These are phyloP conservation scores for Sphagnum fallax DNA, from an alignment of 228 moss, liverwort and hornwort genomes.

Conservation along the genomic window DNA sequence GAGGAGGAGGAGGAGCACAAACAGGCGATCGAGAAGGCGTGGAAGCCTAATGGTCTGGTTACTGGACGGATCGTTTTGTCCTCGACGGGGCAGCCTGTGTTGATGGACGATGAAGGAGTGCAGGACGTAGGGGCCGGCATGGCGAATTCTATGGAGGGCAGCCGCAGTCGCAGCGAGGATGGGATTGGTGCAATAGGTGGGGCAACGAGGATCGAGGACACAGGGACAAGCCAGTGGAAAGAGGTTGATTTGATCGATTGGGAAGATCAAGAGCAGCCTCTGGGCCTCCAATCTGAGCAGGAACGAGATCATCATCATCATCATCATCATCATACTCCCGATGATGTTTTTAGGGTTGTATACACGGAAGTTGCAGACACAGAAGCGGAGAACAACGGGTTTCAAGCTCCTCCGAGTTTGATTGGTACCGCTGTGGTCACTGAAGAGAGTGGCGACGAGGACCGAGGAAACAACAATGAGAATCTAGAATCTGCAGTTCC, in stretches of 20 bases:
- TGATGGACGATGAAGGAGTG: background rate
- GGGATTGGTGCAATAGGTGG: constrained; percentile 51
- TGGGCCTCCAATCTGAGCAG: too few species aligned
- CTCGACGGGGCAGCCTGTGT: background rate
- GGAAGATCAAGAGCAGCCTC: background rate
- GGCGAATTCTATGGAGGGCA: constrained; percentile 30
- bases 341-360: constrained; percentile 7
- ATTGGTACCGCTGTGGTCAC: background rate
- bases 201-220: constrained; percentile 26
- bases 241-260: constrained; percentile 3
- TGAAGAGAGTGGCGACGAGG: background rate
- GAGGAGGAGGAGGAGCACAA: background rate
- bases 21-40: background rate
- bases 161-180: constrained; percentile 53
- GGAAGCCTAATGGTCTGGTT: background rate
- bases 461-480: constrained; percentile 26
- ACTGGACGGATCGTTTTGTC: background rate
- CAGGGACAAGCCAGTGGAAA: constrained; percentile 40
- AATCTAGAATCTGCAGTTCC: constrained; percentile 7
- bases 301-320: too few species aligned
- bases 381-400: background rate
- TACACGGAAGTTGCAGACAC: constrained; percentile 5
- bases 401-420: background rate
- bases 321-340: constrained; percentile 1
- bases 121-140: constrained; percentile 6